Evolutionary conservation across 768 basidiomycete genomes (phyloP).

Genomic region (Amanita brunnescens): DNA sequence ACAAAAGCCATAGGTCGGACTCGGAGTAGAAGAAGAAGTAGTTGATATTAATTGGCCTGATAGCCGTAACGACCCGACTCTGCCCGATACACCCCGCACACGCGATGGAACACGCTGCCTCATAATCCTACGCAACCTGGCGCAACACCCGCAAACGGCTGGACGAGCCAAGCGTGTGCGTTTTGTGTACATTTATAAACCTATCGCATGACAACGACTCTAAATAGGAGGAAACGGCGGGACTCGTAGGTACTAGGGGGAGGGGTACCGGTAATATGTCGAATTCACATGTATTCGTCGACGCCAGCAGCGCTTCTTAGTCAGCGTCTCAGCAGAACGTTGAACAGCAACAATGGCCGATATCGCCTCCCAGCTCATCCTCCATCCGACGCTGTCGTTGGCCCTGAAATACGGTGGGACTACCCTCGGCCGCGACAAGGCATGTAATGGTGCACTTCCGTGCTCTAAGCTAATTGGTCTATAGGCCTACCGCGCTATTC

Average conservation of each 20-base stretch:
- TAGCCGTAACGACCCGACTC: neutral
- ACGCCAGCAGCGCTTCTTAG: too few relatives aligned
- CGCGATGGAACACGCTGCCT: too few relatives aligned
- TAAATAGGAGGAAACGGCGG: too few relatives aligned
- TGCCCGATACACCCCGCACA: neutral
- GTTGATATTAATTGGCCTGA: neutral
- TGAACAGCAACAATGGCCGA: conserved; percentile 29
- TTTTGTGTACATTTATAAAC: too few relatives aligned
- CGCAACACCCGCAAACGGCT: too few relatives aligned
- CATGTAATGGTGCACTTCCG: conserved; percentile 14
- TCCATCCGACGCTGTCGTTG: conserved; percentile 77
- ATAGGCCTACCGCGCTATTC: conserved; percentile 82
- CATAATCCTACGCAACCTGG: too few relatives aligned
- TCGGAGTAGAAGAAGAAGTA: neutral
- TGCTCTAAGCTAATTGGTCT: neutral
- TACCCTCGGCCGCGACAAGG: conserved; percentile 90
- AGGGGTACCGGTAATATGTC: too few relatives aligned
- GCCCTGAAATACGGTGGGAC: conserved; percentile 70
- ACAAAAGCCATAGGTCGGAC: conserved; percentile 1
- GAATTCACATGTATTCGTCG: too few relatives aligned
- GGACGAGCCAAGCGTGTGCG: too few relatives aligned
- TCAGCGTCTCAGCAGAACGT: conserved; percentile 4
- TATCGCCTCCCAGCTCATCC: conserved; percentile 66
- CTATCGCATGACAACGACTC: too few relatives aligned
- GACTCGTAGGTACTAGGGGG: too few relatives aligned